These are phyloP conservation scores for Lasiosphaeria hispida DNA, from an alignment of 495 filamentous ascomycete species.

Conservation along the genomic window DNA sequence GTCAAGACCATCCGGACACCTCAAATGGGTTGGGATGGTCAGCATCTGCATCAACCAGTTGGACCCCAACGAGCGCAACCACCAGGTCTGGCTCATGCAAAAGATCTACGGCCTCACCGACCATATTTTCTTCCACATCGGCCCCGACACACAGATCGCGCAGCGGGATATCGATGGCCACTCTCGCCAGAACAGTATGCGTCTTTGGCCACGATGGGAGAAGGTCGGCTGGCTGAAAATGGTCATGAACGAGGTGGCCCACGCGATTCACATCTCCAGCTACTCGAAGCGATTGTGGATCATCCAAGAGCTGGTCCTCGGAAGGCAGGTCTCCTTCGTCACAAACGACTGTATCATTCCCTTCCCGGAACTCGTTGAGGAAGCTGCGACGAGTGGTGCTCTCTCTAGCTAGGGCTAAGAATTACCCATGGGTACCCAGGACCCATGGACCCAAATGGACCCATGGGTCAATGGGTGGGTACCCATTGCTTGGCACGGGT, in stretches of 20 bases:
- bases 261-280: neutral
- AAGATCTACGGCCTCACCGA: constrained; percentile 11
- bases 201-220: neutral
- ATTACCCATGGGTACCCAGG: too few species aligned
- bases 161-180: neutral
- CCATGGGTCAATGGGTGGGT: too few species aligned
- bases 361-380: neutral
- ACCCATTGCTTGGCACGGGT: too few species aligned
- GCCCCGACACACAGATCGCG: neutral
- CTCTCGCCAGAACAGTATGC: neutral
- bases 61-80: constrained; percentile 19
- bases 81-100: constrained; percentile 14
- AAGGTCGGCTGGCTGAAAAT: neutral
- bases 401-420: too few species aligned
- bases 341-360: neutral
- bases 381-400: too few species aligned
- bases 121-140: constrained; percentile 5
- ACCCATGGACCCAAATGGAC: neutral
- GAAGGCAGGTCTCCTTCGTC: neutral
- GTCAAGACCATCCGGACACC: neutral
- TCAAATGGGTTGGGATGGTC: constrained; percentile 18
- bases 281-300: neutral
- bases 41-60: constrained; percentile 24
- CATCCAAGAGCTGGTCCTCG: neutral
- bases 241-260: neutral